Evolutionary conservation across 176 grass and related monocot genomes (phyloP), one percentile per base, ranked within the genome.

Genomic region (Pontederia crassipes): DNA sequence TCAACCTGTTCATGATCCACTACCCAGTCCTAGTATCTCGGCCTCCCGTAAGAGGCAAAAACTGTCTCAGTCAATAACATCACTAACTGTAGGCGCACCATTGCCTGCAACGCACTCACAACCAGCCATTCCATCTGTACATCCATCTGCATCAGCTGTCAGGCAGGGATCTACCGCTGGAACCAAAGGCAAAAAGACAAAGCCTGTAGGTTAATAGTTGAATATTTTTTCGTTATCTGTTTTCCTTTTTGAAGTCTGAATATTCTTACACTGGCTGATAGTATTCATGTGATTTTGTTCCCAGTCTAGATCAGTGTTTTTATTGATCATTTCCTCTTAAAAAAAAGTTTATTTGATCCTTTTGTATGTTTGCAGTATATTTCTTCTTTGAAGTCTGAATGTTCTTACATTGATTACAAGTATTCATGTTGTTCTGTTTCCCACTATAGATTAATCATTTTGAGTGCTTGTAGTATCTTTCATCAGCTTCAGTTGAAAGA

Each of bases 31-130:
- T 28, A 28, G 47, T 24, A 46, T 29, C 6, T 65, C 62, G 50
- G 62, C 47, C 48, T 79, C 76, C 13, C 80, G 84, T 50, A 98
- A 98, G 85, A 92, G 88, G 79, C 93, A 89, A 66, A 98, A 98
- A 71, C 81, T 71, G 62, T 82, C 92, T 13, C 92, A 88, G 75
- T 55, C 79, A 12, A 50, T 91, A 74, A 73, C 69, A 27, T 46
- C 83, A 62, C 61, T 88, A 32, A 72, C 78, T 62, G 47, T 82
- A 54, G 32, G 72, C 55, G 65, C 75, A 67, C 83, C 75, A 2
- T 48, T 80, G 74, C 60, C 82, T 55, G 71, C 50, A 27, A 24
- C 85, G 70, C 93, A 85, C 58, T 55, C 81, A 68, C 87, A 91
- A 59, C 83, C 73, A 50, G 53, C 86, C n/a, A 64, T 48, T 74